Evolutionary conservation across 1,284 basidiomycete genomes (phyloP).

Genomic region (Gomphus bonarii): DNA sequence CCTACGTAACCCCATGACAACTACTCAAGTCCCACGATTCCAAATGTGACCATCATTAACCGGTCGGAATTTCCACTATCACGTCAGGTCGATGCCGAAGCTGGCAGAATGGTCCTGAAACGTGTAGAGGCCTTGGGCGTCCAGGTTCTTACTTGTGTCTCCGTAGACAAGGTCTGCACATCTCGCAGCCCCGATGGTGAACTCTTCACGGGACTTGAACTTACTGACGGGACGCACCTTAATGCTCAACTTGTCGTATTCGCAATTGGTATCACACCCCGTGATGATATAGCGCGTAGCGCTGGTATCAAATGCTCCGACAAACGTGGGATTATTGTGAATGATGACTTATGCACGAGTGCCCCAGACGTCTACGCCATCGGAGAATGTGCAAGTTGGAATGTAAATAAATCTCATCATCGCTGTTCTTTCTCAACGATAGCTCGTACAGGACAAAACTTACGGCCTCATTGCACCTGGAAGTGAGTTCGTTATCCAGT

Average conservation of each 20-base stretch:
- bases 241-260: constrained; percentile 48
- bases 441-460: constrained; percentile 20
- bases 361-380: constrained; percentile 58
- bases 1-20: neutral
- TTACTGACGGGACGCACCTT: constrained; percentile 34
- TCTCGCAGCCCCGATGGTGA: constrained; percentile 29
- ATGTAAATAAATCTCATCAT: constrained; percentile 28
- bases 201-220: constrained; percentile 36
- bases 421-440: neutral
- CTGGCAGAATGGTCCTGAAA: constrained; percentile 57
- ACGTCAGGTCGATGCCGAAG: constrained; percentile 61
- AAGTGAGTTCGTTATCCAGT: constrained; percentile 20
- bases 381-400: constrained; percentile 68
- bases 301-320: constrained; percentile 39
- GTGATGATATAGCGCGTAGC: constrained; percentile 53
- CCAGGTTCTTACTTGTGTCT: constrained; percentile 25
- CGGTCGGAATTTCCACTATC: constrained; percentile 55
- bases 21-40: constrained; percentile 20
- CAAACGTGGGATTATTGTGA: constrained; percentile 50
- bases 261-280: constrained; percentile 59
- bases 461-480: constrained; percentile 67
- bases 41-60: constrained; percentile 45
- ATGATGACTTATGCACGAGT: constrained; percentile 48
- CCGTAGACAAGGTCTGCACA: constrained; percentile 41
- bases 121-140: constrained; percentile 62